Base-by-base conservation (phyloP, 2,329 filamentous ascomycete species). In the Scytalidium sp. region DNA sequence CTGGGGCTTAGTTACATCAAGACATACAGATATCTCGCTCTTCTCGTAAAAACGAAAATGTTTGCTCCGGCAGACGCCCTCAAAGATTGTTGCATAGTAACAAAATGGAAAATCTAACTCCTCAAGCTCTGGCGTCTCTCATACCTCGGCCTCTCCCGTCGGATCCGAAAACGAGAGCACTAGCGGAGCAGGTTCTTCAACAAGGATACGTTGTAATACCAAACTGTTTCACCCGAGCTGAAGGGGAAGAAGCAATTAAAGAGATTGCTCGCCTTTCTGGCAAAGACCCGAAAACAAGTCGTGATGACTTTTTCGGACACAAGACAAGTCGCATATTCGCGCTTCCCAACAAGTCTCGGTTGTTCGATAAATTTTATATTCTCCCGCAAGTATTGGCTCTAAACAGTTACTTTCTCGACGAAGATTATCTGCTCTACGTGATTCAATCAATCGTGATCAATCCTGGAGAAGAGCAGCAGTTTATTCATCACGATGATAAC, bases 51-150 rank as follows among this genome's bases (percentile, higher is more conserved):
- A n/a, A n/a, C n/a, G n/a, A n/a, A n/a, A n/a, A n/a, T n/a, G n/a
- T n/a, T n/a, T n/a, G n/a, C n/a, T n/a, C n/a, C n/a, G n/a, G n/a
- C n/a, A n/a, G n/a, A n/a, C n/a, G n/a, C n/a, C n/a, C n/a, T n/a
- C n/a, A n/a, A n/a, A n/a, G n/a, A n/a, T n/a, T n/a, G n/a, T n/a
- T n/a, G n/a, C n/a, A n/a, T n/a, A n/a, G n/a, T n/a, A n/a, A n/a
- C n/a, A 50, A n/a, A 42, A 29, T 29, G 25, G 25, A 13, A 8
- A 29, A 29, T 13, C 25, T 29, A 29, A 29, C 25, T 29, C 25
- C 25, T 29, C 41, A 43, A 43, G 20, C n/a, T 15, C 79, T 83
- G 79, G 70, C 76, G 44, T 74, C 76, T 20, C 63, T 83, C 9
- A 63, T 83, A 23, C 78, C 25, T 13, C 25, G 25, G 7, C 25